phyloP scores from a whole-genome alignment of 805 yeast species.

The Blastobotrys mokoenaii region DNA sequence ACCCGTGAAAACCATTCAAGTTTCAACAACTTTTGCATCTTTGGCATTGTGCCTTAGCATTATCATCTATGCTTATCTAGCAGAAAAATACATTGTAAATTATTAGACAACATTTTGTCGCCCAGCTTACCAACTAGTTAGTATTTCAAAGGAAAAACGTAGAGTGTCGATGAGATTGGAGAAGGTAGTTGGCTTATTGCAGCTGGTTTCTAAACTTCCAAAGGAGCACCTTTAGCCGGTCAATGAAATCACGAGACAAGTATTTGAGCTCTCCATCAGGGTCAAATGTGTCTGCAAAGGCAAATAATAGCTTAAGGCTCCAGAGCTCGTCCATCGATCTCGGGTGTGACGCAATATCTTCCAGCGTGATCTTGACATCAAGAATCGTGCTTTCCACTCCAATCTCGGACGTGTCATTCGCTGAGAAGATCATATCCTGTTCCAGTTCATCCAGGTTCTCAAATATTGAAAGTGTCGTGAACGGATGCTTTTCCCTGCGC shows the following conservation, averaged over 20 bases:
- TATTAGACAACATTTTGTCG: background rate
- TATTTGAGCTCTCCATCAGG: constrained; percentile 9
- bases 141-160: no score
- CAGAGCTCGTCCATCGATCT: constrained; percentile 46
- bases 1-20: no score
- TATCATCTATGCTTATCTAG: background rate
- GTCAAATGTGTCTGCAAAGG: constrained; percentile 41
- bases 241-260: constrained; percentile 11
- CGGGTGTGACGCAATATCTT: constrained; percentile 36
- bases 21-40: no score
- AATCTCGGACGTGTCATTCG: background rate
- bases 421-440: background rate
- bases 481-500: background rate
- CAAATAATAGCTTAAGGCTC: constrained; percentile 54
- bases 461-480: background rate
- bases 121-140: background rate
- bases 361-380: constrained; percentile 49
- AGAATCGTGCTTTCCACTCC: constrained; percentile 30
- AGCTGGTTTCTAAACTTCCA: constrained; percentile 1
- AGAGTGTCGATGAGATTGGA: no score
- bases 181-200: no score
- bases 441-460: background rate
- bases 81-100: background rate
- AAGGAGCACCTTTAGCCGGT: constrained; percentile 10
- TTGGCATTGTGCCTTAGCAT: background rate